Conservation (phyloP, 1,284 basidiomycete genomes). For the Marasmius tenuissimus region DNA sequence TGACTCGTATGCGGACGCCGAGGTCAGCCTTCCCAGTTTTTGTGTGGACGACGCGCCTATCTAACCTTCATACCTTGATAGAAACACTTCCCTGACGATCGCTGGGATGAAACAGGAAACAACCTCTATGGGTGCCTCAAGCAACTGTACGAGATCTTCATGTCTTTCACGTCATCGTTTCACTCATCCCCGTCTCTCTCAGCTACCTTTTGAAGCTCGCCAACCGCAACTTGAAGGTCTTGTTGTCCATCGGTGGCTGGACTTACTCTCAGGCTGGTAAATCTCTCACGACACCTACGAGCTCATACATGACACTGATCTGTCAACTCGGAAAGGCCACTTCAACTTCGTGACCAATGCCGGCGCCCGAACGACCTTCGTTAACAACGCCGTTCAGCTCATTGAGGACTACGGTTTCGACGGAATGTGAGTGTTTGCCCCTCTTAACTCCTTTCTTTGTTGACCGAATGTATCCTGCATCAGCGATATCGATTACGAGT, state of each 20-base stretch:
- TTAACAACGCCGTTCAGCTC: conserved; percentile 66
- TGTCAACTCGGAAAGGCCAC: conserved; percentile 38
- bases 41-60: not conserved
- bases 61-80: conserved; percentile 22
- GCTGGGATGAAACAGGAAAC: conserved; percentile 63
- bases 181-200: conserved; percentile 24
- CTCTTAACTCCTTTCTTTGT: not conserved
- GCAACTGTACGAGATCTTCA: conserved; percentile 51
- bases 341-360: conserved; percentile 62
- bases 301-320: not conserved
- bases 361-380: conserved; percentile 66
- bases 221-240: conserved; percentile 75
- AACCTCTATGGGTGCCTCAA: conserved; percentile 89
- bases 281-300: not conserved
- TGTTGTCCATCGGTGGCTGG: conserved; percentile 79
- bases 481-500: conserved; percentile 74
- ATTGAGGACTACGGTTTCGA: conserved; percentile 90
- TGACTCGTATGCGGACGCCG: conserved; percentile 81
- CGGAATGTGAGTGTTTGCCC: conserved; percentile 58
- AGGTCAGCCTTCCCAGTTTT: conserved; percentile 42
- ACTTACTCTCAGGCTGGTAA: conserved; percentile 64
- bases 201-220: conserved; percentile 64
- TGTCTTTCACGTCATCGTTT: not conserved
- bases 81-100: conserved; percentile 69
- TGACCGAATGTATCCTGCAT: not conserved